phyloP scores from a whole-genome alignment of 176 grass and related monocot species.

The Stipa capillata region DNA sequence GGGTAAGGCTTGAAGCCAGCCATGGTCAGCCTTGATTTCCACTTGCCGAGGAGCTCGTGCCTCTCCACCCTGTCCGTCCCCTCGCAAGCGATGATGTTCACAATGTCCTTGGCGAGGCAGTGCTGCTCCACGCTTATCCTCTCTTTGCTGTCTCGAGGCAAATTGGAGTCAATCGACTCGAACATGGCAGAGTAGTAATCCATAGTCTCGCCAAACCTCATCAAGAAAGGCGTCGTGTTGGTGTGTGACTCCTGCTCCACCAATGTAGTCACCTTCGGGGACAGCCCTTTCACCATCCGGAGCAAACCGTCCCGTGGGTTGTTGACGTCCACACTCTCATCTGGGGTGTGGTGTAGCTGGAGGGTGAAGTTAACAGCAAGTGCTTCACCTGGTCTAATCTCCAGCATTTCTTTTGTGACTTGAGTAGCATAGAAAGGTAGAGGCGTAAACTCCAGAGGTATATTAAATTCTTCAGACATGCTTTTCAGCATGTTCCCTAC shows the following conservation, averaged over 20 bases:
- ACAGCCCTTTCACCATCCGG: slow-evolving; percentile 85
- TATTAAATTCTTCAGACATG: slow-evolving; percentile 87
- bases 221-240: slow-evolving; percentile 86
- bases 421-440: slow-evolving; percentile 41
- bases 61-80: slow-evolving; percentile 84
- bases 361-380: slow-evolving; percentile 91
- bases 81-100: slow-evolving; percentile 94
- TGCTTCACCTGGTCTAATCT: slow-evolving; percentile 75
- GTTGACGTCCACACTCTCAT: slow-evolving; percentile 84
- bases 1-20: slow-evolving; percentile 87
- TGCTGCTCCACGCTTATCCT: slow-evolving; percentile 94
- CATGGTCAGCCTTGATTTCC: slow-evolving; percentile 91
- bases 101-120: slow-evolving; percentile 92
- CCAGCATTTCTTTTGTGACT: slow-evolving; percentile 78
- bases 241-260: slow-evolving; percentile 98
- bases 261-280: slow-evolving; percentile 83
- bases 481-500: slow-evolving; percentile 75
- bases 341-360: slow-evolving; percentile 80
- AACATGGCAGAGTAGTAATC: slow-evolving; percentile 96
- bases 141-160: slow-evolving; percentile 63
- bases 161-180: slow-evolving; percentile 67
- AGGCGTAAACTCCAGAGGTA: slow-evolving; percentile 77
- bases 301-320: slow-evolving; percentile 88
- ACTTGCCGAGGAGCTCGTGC: slow-evolving; percentile 92
- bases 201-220: slow-evolving; percentile 73